A percentile compares a stretch with the other conserved stretches of the same genome.
phyloP scores from a whole-genome alignment of 768 basidiomycete species.

The Boletus barrowsii region DNA sequence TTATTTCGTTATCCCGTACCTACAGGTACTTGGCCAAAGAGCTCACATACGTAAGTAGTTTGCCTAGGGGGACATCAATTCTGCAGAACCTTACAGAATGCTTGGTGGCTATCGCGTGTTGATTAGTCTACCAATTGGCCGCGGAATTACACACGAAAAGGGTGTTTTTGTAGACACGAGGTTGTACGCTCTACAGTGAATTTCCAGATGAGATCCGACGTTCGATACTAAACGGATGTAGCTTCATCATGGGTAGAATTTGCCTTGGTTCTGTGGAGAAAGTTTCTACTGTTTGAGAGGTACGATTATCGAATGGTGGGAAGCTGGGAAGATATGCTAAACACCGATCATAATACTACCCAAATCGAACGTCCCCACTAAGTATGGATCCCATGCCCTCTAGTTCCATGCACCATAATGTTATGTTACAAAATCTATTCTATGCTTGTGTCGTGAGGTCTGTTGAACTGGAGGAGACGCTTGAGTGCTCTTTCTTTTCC shows the following conservation, averaged over 20 bases:
- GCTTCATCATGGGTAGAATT: background rate
- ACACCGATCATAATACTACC: background rate
- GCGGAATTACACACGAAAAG: constrained; percentile 24
- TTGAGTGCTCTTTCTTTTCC: constrained; percentile 19
- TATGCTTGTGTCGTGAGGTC: constrained; percentile 16
- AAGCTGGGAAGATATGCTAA: background rate
- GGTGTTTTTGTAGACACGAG: constrained; percentile 11
- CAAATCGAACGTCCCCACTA: background rate
- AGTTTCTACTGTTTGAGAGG: background rate
- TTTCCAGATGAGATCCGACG: constrained; percentile 12
- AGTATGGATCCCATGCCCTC: constrained; percentile 2
- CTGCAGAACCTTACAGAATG: constrained; percentile 8
- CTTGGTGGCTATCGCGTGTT: constrained; percentile 19
- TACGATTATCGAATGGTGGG: background rate
- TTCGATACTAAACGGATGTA: background rate
- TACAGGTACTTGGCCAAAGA: background rate
- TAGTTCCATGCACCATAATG: constrained; percentile 17
- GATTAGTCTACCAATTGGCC: constrained; percentile 9
- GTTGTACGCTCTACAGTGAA: constrained; percentile 1
- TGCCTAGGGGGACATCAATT: constrained; percentile 3
- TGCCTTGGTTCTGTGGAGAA: background rate
- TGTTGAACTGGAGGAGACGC: constrained; percentile 4
- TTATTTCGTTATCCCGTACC: constrained; percentile 4
- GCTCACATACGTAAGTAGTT: constrained; percentile 7
- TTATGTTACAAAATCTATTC: constrained; percentile 9